A percentile compares a stretch with the other conserved stretches of the same genome.
Evolutionary conservation across 441 rosid genomes (phyloP).

Genomic region (Populus tomentosa): DNA sequence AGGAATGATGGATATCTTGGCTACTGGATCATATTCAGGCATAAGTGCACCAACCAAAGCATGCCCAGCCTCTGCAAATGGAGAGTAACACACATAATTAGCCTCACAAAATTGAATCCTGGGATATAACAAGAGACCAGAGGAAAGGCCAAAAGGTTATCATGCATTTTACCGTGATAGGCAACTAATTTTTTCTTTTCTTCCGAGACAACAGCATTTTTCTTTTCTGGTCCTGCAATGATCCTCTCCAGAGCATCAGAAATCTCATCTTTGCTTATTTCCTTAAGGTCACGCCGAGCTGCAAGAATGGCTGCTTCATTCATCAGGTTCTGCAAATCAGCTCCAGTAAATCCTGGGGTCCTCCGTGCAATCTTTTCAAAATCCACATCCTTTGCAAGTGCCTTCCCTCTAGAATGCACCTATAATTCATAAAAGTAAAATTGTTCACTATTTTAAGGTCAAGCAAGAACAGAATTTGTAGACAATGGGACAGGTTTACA

Average conservation of each 20-base stretch:
- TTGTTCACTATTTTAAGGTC: neutral
- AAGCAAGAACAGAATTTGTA: neutral
- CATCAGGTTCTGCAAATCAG: slow-evolving; percentile 93
- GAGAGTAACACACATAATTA: slow-evolving; percentile 10
- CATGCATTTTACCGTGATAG: slow-evolving; percentile 55
- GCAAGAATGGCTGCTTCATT: slow-evolving; percentile 96
- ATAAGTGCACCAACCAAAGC: slow-evolving; percentile 91
- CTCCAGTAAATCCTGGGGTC: slow-evolving; percentile 93
- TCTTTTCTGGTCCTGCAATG: slow-evolving; percentile 97
- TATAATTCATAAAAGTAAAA: slow-evolving; percentile 17
- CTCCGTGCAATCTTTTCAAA: slow-evolving; percentile 86
- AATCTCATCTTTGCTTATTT: slow-evolving; percentile 94
- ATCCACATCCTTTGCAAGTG: slow-evolving; percentile 80
- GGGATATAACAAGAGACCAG: neutral
- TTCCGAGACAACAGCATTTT: slow-evolving; percentile 87
- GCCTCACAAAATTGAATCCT: neutral
- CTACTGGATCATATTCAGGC: slow-evolving; percentile 95
- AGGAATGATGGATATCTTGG: slow-evolving; percentile 92
- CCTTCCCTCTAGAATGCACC: slow-evolving; percentile 95
- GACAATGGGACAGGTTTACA: neutral
- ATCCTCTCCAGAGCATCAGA: slow-evolving; percentile 95
- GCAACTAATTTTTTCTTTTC: slow-evolving; percentile 91
- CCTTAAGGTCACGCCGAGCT: slow-evolving; percentile 91
- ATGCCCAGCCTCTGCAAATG: slow-evolving; percentile 89
- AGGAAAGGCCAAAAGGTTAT: neutral